These are phyloP conservation scores for Gossypium turneri DNA, from an alignment of 345 rosid genomes.

Conservation along the genomic window DNA sequence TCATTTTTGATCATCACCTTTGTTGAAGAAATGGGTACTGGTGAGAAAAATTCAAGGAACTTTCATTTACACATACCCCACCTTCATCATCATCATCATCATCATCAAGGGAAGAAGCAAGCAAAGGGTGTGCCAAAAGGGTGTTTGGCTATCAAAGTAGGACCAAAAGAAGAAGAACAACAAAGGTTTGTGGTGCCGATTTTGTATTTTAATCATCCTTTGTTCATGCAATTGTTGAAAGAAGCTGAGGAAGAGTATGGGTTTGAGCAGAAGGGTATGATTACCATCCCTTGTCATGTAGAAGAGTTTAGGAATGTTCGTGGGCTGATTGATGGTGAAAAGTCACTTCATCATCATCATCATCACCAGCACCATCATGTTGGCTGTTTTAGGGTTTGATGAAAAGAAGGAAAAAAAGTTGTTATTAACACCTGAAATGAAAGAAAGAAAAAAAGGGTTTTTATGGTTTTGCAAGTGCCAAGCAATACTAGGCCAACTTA, in stretches of 20 bases:
- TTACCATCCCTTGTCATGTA: slow-evolving; percentile 57
- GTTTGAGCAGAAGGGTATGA: slow-evolving; percentile 60
- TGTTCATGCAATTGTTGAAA: slow-evolving; percentile 55
- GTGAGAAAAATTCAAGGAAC: slow-evolving; percentile 24
- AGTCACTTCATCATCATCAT: slow-evolving; percentile 32
- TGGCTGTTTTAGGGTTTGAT: not conserved
- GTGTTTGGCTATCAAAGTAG: slow-evolving; percentile 58
- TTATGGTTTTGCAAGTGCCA: slow-evolving; percentile 28
- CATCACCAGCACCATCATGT: slow-evolving; percentile 7
- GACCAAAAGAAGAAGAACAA: slow-evolving; percentile 42
- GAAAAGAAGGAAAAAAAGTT: not conserved
- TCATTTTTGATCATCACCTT: too few species aligned
- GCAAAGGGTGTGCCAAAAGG: slow-evolving; percentile 52
- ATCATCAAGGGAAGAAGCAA: slow-evolving; percentile 27
- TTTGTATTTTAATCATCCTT: slow-evolving; percentile 51
- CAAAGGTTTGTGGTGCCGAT: slow-evolving; percentile 53
- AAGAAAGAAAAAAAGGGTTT: not conserved
- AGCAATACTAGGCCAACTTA: slow-evolving; percentile 22
- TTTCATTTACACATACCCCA: not conserved
- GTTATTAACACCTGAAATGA: not conserved
- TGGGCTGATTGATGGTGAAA: slow-evolving; percentile 57
- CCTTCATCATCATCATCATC: slow-evolving; percentile 20
- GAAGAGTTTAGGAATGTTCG: slow-evolving; percentile 52
- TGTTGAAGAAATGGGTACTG: slow-evolving; percentile 34
- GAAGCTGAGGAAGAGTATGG: slow-evolving; percentile 63